Evolutionary conservation across 2,329 filamentous ascomycete genomes (phyloP), one percentile per base, ranked within the genome.

Genomic region (Sporothrix dimorphospora): DNA sequence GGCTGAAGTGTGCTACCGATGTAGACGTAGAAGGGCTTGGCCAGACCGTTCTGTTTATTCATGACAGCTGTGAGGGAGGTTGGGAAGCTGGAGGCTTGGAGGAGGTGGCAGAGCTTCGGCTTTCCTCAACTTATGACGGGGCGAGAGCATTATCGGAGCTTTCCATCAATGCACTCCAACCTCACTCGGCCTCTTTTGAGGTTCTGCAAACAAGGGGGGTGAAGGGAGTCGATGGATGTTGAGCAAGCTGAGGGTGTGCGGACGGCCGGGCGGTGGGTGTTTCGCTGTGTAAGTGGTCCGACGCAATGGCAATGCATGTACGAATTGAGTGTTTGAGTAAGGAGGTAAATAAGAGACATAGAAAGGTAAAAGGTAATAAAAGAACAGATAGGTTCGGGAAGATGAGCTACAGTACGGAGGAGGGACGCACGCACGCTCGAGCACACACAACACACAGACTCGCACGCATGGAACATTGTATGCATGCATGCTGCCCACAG

Each of bases 241-340:
- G n/a, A 40, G 40, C 8, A 6, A 45, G 40, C 24, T 11, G 45
- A 51, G 63, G 45, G 63, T 67, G 63, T 51, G 63, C 38, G 27
- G 63, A 38, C 45, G 63, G 63, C 45, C 7, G 27, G 45, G 8
- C 24, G 19, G n/a, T n/a, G 42, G 63, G 42, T 67, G 63, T 21
- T 27, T 14, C 51, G 45, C 42, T 67, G 40, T 67, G 45, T n/a
- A 51, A 51, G 45, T 51, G 65, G 65, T 40, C 45, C 65, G 65
- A 53, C 65, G 19, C 45, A 21, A 51, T n/a, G 45, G 45, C 42
- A 24, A 66, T n/a, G 63, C 14, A 49, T 12, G 42, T 49, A 34
- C 59, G 59, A 24, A 24, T 63, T 49, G 24, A 7, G 8, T 65
- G 27, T 34, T 34, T 49, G 5, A 7, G 38, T 1, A 47, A 30